Conservation (phyloP, 805 yeast species). For the Metschnikowia similis region DNA sequence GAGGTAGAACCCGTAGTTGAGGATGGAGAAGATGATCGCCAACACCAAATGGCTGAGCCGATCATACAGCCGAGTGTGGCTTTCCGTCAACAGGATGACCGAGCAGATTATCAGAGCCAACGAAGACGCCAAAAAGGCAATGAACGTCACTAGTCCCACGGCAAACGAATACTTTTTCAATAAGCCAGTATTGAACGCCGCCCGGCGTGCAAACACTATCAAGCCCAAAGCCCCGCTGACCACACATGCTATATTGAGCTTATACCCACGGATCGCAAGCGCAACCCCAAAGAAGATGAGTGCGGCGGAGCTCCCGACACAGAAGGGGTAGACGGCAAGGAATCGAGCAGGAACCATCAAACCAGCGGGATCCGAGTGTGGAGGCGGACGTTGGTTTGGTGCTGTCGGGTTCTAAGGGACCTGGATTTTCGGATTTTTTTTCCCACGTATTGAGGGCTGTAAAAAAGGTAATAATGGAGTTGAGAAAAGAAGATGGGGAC, state of each 20-base stretch:
- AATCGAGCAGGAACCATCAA: neutral
- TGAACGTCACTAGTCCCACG: neutral
- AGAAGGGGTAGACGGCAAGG: neutral
- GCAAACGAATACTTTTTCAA: neutral
- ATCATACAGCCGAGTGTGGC: neutral
- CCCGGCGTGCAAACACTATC: neutral
- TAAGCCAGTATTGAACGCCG: neutral
- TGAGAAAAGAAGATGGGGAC: too few species aligned
- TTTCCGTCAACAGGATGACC: neutral
- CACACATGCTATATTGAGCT: neutral
- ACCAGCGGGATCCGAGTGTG: too few species aligned
- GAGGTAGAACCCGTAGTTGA: neutral
- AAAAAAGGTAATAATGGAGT: too few species aligned
- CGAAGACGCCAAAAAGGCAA: neutral
- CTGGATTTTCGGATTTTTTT: too few species aligned
- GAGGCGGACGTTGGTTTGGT: too few species aligned
- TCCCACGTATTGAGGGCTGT: too few species aligned
- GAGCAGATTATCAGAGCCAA: neutral
- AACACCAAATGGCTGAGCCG: neutral
- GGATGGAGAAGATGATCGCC: neutral
- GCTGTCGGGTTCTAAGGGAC: too few species aligned
- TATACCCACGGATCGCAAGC: neutral
- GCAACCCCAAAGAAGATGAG: neutral
- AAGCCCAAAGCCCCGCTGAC: neutral
- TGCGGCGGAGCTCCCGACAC: neutral